These are phyloP conservation scores for Mycena alexandri DNA, from an alignment of 768 basidiomycete species.

Conservation along the genomic window DNA sequence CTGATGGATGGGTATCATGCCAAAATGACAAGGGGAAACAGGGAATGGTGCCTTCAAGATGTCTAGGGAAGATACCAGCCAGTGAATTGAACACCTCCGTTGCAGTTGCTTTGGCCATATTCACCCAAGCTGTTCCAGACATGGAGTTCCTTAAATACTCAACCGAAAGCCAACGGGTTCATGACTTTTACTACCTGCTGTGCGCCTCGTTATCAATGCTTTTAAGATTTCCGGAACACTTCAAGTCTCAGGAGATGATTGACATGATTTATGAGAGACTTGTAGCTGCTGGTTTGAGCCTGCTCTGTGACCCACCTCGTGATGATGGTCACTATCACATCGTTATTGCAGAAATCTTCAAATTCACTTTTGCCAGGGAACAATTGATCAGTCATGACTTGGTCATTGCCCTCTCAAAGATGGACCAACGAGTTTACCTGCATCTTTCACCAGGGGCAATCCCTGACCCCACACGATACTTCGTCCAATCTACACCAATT, in stretches of 20 bases:
- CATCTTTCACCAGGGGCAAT: too few relatives aligned
- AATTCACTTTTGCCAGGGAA: too few relatives aligned
- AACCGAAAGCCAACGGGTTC: conserved; percentile 7
- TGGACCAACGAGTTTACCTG: too few relatives aligned
- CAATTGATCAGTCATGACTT: too few relatives aligned
- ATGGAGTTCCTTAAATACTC: conserved; percentile 19
- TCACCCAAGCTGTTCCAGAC: conserved; percentile 18
- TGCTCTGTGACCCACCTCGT: too few relatives aligned
- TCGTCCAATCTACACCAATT: too few relatives aligned
- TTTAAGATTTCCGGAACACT: conserved; percentile 31
- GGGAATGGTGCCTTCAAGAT: conserved; percentile 17
- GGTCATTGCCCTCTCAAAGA: too few relatives aligned
- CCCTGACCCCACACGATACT: too few relatives aligned
- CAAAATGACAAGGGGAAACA: conserved; percentile 23
- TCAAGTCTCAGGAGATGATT: conserved; percentile 16
- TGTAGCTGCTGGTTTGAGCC: too few relatives aligned
- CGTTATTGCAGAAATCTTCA: too few relatives aligned
- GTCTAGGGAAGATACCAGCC: conserved; percentile 19
- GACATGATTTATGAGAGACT: too few relatives aligned
- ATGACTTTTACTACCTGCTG: conserved; percentile 26
- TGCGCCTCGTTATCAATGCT: conserved; percentile 28
- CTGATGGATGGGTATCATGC: conserved; percentile 20
- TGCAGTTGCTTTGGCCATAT: conserved; percentile 24
- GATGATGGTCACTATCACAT: too few relatives aligned
- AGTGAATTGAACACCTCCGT: conserved; percentile 22